Conservation (phyloP, 73 alveolate species). For the Stentor roeselii region DNA sequence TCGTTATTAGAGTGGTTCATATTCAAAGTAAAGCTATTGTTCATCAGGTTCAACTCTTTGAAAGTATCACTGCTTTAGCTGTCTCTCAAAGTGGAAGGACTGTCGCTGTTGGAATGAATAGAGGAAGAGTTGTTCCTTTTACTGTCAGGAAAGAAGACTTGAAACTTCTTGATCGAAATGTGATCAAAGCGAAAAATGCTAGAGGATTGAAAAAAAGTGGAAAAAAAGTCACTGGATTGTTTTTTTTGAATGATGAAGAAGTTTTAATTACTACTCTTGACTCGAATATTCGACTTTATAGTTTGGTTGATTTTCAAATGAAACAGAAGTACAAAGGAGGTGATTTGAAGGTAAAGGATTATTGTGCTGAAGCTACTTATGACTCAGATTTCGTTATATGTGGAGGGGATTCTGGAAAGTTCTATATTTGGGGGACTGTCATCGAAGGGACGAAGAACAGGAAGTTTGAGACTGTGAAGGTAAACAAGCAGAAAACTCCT, state of each 20-base stretch:
- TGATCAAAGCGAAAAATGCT: neutral
- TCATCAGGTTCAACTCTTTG: neutral
- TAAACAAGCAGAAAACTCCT: neutral
- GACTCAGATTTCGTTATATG: neutral
- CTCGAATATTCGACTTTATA: neutral
- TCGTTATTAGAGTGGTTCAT: neutral
- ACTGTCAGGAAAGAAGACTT: neutral
- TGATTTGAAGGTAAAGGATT: no score
- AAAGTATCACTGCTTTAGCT: neutral
- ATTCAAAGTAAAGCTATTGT: neutral
- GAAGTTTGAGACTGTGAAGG: neutral
- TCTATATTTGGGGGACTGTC: neutral
- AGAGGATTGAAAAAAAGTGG: neutral
- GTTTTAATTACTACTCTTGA: conserved; percentile 2
- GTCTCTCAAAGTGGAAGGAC: neutral
- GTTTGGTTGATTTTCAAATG: neutral
- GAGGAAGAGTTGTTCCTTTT: neutral
- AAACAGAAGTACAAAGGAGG: conserved; percentile 12
- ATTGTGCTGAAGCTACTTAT: neutral
- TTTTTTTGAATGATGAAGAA: neutral
- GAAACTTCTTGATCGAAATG: neutral
- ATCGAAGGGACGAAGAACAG: neutral
- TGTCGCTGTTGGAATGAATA: neutral
- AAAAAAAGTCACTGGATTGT: conserved; percentile 18
- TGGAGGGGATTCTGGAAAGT: conserved; percentile 2